Base-by-base conservation (phyloP, 2,329 filamentous ascomycete species). In the Colletotrichum navitas region DNA sequence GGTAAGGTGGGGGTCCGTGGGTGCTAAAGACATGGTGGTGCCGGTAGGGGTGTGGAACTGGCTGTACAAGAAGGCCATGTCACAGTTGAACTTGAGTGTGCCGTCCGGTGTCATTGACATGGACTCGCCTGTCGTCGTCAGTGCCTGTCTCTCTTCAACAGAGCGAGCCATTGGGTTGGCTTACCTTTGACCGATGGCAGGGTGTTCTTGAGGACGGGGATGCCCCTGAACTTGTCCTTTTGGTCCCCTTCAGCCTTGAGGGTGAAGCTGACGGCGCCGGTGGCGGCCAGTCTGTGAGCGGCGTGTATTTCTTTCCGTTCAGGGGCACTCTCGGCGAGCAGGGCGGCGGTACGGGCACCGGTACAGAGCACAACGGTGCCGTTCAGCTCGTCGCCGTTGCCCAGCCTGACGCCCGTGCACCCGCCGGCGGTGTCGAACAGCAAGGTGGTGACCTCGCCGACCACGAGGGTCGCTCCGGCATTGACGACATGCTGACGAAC, bases 11-110 rank as follows among this genome's bases (percentile, higher is more conserved):
- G 76, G 77, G 11, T 78, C 76, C 24, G 80, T 75, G 2, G 85
- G 85, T 0, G 87, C 87, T 1, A 85, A 79, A 0, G 88, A 89
- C 74, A 91, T 87, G 60, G 78, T 79, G 71, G 85, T 83, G 2
- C 87, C 86, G 2, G 85, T 86, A 2, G 79, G 65, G 0, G 85
- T 83, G 72, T 84, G 83, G 0, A 79, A 80, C 32, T 83, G 77
- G 8, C 83, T 86, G 76, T 90, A 90, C 51, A 84, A 88, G 76
- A 91, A 87, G 66, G 87, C 89, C 26, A 85, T 83, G 61, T 89
- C 84, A 75, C 88, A 89, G 70, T 89, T 90, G 80, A 90, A 89
- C 77, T 91, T 91, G 70, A 91, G 82, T 2, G 86, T 80, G 1
- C 86, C 85, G 41, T 85, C 80, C 4, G 78, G 74, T 11, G 86